Conservation (phyloP, 352 stramenopile genomes). For the Globisporangium uncinulatum region DNA sequence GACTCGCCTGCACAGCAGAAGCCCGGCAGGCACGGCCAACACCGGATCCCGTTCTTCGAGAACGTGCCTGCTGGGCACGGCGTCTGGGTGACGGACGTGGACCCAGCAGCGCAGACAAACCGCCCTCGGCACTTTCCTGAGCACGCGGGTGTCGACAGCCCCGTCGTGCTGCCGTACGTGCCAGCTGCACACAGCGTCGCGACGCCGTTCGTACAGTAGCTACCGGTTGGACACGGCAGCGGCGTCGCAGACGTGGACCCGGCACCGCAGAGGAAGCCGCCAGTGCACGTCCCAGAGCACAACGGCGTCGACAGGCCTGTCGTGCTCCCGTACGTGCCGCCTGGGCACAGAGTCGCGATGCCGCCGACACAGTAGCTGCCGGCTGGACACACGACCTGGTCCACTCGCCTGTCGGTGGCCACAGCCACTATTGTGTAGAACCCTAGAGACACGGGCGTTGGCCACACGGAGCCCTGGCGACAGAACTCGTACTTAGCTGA, state of each 20-base stretch:
- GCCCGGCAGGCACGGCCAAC: constrained; percentile 41
- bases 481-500: constrained; percentile 35
- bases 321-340: constrained; percentile 41
- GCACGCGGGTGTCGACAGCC: constrained; percentile 32
- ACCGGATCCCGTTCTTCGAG: constrained; percentile 47
- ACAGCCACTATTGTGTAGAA: constrained; percentile 41
- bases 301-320: constrained; percentile 28
- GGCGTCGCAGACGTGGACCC: constrained; percentile 39
- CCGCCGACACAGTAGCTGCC: constrained; percentile 62
- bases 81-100: constrained; percentile 30
- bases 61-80: constrained; percentile 55
- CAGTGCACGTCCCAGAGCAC: constrained; percentile 53
- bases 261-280: constrained; percentile 43
- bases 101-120: constrained; percentile 41
- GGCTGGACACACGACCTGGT: constrained; percentile 44
- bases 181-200: constrained; percentile 45
- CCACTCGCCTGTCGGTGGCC: constrained; percentile 27
- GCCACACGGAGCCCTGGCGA: constrained; percentile 27
- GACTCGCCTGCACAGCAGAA: constrained; percentile 51
- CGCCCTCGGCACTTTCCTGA: constrained; percentile 50
- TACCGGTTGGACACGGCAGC: constrained; percentile 45
- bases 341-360: constrained; percentile 40
- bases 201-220: constrained; percentile 47
- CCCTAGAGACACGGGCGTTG: constrained; percentile 28
- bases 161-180: constrained; percentile 42